Percentiles rank a stretch among this genome's conserved stretches.
Conservation (phyloP, 768 basidiomycete species). For the Termitomyces sp. region DNA sequence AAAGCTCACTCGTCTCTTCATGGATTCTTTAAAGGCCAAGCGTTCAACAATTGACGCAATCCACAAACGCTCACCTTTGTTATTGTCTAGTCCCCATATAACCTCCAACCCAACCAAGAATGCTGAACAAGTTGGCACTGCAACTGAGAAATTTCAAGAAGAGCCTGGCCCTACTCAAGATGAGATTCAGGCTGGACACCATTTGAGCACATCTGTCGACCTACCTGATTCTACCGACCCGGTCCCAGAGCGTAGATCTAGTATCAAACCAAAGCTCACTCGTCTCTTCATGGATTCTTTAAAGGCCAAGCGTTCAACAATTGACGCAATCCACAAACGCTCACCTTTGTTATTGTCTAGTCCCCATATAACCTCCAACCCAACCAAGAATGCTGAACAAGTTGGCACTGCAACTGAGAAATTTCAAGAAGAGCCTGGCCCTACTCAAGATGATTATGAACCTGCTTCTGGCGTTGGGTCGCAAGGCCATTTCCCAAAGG, state of each 20-base stretch:
- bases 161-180: not conserved
- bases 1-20: not conserved
- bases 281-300: not conserved
- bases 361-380: not conserved
- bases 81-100: not conserved
- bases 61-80: not conserved
- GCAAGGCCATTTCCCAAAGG: not conserved
- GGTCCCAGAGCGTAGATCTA: not conserved
- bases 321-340: not conserved
- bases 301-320: not conserved
- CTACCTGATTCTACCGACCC: not conserved
- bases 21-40: not conserved
- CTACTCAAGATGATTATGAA: not conserved
- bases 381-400: not conserved
- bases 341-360: not conserved
- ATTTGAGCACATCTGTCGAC: not conserved
- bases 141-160: not conserved
- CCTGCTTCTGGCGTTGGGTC: not conserved
- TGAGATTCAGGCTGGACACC: not conserved
- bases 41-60: not conserved
- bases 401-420: not conserved
- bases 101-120: not conserved
- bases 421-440: not conserved
- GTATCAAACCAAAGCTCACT: not conserved
- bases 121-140: not conserved